Base-by-base conservation (phyloP, 306 rosid species). In the Vigna angularis region DNA sequence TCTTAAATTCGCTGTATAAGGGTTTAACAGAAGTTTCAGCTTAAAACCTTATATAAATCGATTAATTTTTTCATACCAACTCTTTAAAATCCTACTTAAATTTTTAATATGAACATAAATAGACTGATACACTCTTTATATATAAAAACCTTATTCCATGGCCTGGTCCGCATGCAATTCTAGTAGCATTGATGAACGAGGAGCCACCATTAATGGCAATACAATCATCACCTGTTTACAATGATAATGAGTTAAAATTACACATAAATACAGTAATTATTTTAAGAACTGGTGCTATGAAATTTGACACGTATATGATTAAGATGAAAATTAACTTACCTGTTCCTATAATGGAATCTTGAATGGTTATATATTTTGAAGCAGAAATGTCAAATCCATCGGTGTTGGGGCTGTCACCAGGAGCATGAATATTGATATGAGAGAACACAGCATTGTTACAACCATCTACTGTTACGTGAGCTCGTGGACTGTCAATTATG, bases 91-190 rank as follows among this genome's bases (percentile, higher is more conserved):
- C 32, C 3, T 4, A 30, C 5, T 26, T 26, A 26, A 26, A 2
- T 26, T 2, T 26, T 26, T 26, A 26, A 30, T 3, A 30, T 30
- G 5, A 30, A 30, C 4, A 30, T 30, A 30, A 30, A 30, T 30
- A 30, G 5, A 30, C 5, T 0, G 5, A 30, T 30, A 30, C 5
- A 30, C 32, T 30, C 32, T 30, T 4, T 30, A 30, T 36, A 6
- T 36, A 36, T 36, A 36, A 36, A 36, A 36, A 36, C 91, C 87
- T 87, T 48, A 85, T 87, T 3, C 91, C 87, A 70, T 82, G 85
- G 42, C 90, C 88, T 1, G 88, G 91, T 57, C 91, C 91, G 53
- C 87, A 85, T 16, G 58, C 28, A 82, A 87, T 20, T 1, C 61
- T 7, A 38, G 74, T 68, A n/a, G 26, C 73, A 67, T 80, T 87